A percentile compares a stretch with the other conserved stretches of the same genome.
Evolutionary conservation across 2,329 filamentous ascomycete species (phyloP).

Genomic region (Colletotrichum nymphaeae): DNA sequence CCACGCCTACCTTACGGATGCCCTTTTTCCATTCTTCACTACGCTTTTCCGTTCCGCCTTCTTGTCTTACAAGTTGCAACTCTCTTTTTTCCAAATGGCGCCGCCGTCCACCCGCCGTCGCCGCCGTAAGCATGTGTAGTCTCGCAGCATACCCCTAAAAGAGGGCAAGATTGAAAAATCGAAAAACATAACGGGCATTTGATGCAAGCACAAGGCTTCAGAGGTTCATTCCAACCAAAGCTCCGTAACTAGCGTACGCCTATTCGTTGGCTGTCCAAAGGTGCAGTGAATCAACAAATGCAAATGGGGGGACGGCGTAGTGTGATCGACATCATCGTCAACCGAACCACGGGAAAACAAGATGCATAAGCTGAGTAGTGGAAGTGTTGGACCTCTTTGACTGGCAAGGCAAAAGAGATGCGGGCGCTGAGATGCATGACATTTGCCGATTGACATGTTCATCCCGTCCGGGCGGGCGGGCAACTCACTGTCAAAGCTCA

Average conservation of each 20-base stretch:
- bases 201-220: not conserved
- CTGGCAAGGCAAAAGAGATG: slow-evolving; percentile 21
- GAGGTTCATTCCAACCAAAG: not conserved
- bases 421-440: slow-evolving; percentile 32
- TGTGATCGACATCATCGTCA: not conserved
- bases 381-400: not conserved
- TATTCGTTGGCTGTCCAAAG: not conserved
- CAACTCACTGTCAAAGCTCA: not conserved
- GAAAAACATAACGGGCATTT: not conserved
- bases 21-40: not conserved
- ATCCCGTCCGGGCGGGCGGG: slow-evolving; percentile 17
- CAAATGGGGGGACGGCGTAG: too few species aligned
- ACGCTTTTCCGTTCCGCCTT: too few species aligned
- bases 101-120: not conserved
- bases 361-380: not conserved
- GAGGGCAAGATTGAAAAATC: not conserved
- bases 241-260: not conserved
- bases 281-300: not conserved
- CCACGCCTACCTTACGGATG: not conserved
- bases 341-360: not conserved
- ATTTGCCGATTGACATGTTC: slow-evolving; percentile 28
- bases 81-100: too few species aligned
- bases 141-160: not conserved
- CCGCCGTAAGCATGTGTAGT: not conserved
- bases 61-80: too few species aligned